phyloP scores from a whole-genome alignment of 78 protist genomes.

The Tieghemostelium lacteum region DNA sequence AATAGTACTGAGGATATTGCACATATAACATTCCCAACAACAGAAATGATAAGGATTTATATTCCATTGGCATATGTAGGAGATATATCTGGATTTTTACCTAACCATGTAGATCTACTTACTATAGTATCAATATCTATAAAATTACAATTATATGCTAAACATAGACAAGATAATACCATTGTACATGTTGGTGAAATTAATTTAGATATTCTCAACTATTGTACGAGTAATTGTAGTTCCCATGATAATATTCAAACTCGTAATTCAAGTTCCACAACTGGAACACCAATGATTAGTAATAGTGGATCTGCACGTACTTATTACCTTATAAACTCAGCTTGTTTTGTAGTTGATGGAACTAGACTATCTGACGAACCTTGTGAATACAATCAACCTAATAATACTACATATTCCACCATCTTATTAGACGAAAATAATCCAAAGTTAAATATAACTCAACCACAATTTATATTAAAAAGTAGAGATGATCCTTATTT shows the following conservation, averaged over 20 bases:
- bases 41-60: constrained; percentile 14
- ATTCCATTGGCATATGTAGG: constrained; percentile 19
- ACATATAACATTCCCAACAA: constrained; percentile 33
- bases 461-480: constrained; percentile 25
- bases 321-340: not conserved
- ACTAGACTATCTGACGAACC: not conserved
- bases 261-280: not conserved
- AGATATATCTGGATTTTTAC: constrained; percentile 12
- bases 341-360: constrained; percentile 18
- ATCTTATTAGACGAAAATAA: too few species aligned
- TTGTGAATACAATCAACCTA: too few species aligned
- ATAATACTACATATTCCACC: too few species aligned
- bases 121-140: not conserved
- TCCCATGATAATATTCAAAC: constrained; percentile 1
- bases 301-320: not conserved
- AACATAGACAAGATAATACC: not conserved
- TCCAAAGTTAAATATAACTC: not conserved
- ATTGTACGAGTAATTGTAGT: not conserved
- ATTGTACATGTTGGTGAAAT: not conserved
- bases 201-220: not conserved
- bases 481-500: constrained; percentile 27
- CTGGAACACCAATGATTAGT: not conserved
- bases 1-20: not conserved
- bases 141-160: not conserved
- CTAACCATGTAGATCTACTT: not conserved